Evolutionary conservation across 306 rosid species (phyloP), one percentile per base, ranked within the genome.

Genomic region (Sesbania bispinosa): DNA sequence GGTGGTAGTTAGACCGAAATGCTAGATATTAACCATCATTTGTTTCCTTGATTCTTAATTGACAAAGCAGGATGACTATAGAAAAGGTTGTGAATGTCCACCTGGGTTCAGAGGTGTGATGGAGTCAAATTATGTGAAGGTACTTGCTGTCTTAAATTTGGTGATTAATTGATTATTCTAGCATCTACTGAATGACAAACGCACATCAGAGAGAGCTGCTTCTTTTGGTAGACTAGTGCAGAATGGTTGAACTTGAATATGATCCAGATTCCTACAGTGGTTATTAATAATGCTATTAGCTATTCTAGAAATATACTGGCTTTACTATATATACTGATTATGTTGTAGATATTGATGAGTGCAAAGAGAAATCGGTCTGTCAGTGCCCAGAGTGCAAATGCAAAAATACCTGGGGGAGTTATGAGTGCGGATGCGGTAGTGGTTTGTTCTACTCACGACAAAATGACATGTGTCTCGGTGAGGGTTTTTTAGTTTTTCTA

Each of bases 331-430:
- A 27, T 63, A 63, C 74, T 69, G 57, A 46, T 36, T 63, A 23
- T 76, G 75, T 35, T 52, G 59, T 86, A 94, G 99, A 94, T 81
- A 82, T 94, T 33, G 91, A 94, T 32, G 97, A 94, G 77, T 94
- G 99, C 69, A 58, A 82, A 79, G 96, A 91, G 82, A 91, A 85
- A 74, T 2, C 10, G 13, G 92, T 84, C 8, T 94, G 99, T 83
- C 95, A 85, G 55, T 94, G 99, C 75, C 63, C 95, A 30, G 81
- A 84, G 10, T 94, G 99, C 86, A 91, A 81, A 69, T 94, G 99
- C 86, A 74, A 83, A 76, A 75, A 94, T 52, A 90, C 93, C 1
- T 91, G 94, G 96, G 97, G 99, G 7, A 82, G 97, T 78, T 91
- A 89, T 24, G 91, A 91, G 10, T 94, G 99, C 83, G 91, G 81